Percentiles rank a stretch among this genome's conserved stretches.
Evolutionary conservation across 805 yeast genomes (phyloP).

Genomic region (Barnettozyma vustinii): DNA sequence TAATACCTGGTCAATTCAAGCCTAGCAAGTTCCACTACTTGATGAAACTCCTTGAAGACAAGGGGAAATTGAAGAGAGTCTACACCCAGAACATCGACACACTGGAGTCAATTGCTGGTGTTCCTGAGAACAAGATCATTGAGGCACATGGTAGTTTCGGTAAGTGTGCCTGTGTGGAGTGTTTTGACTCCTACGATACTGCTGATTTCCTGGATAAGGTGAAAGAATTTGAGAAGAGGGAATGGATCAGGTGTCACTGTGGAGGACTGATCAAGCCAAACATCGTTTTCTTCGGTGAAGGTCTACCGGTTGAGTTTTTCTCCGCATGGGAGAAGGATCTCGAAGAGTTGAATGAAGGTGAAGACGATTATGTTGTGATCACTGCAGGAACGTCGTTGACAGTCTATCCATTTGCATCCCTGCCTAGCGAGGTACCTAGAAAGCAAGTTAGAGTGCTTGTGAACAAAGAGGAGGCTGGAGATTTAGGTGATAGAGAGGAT

Average conservation of each 20-base stretch:
- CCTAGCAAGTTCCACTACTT: slow-evolving; percentile 83
- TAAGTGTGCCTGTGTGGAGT: slow-evolving; percentile 73
- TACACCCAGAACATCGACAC: slow-evolving; percentile 95
- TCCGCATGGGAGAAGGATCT: slow-evolving; percentile 56
- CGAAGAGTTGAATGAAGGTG: slow-evolving; percentile 12
- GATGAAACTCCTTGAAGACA: slow-evolving; percentile 60
- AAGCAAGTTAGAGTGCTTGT: slow-evolving; percentile 55
- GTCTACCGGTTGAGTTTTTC: slow-evolving; percentile 67
- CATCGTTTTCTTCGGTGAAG: slow-evolving; percentile 92
- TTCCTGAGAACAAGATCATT: slow-evolving; percentile 55
- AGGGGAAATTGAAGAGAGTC: slow-evolving; percentile 56
- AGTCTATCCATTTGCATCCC: slow-evolving; percentile 84
- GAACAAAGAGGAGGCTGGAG: slow-evolving; percentile 77
- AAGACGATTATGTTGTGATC: slow-evolving; percentile 59
- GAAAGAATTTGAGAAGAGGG: slow-evolving; percentile 2
- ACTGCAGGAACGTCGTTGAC: slow-evolving; percentile 92
- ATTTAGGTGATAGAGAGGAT: slow-evolving; percentile 46
- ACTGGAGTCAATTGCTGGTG: slow-evolving; percentile 80
- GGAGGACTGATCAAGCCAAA: slow-evolving; percentile 82
- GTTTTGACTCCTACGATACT: slow-evolving; percentile 48
- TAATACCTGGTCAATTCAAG: slow-evolving; percentile 80
- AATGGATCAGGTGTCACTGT: slow-evolving; percentile 39
- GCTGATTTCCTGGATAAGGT: slow-evolving; percentile 39
- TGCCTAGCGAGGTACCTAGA: slow-evolving; percentile 60
- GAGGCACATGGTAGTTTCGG: slow-evolving; percentile 98